Conservation (phyloP, 495 filamentous ascomycete species). For the Penicillium paradoxum region DNA sequence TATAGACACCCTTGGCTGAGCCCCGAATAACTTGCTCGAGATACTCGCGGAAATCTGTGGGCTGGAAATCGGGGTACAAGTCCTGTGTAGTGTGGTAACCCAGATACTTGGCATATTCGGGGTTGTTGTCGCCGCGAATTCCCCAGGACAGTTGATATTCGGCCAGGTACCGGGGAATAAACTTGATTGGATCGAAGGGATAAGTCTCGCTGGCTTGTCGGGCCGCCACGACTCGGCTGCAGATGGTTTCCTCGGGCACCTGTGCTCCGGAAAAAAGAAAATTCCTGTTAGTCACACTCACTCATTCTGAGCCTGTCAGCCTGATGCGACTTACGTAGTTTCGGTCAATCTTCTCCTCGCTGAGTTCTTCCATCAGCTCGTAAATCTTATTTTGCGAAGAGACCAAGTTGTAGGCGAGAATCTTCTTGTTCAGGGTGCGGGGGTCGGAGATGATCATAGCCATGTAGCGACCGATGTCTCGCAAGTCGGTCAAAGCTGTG, state of each 20-base stretch:
- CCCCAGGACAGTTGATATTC: conserved; percentile 51
- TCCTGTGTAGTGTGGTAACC: conserved; percentile 54
- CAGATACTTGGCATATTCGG: conserved; percentile 53
- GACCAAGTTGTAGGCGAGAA: conserved; percentile 49
- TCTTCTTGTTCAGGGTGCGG: conserved; percentile 53
- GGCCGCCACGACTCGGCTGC: conserved; percentile 36
- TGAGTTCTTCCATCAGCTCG: conserved; percentile 45
- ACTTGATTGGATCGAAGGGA: conserved; percentile 43
- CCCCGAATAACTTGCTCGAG: conserved; percentile 37
- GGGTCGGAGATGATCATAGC: conserved; percentile 51
- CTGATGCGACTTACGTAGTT: conserved; percentile 44
- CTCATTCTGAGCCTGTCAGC: background rate
- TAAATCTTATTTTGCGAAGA: conserved; percentile 48
- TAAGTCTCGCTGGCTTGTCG: conserved; percentile 46
- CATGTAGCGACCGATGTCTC: conserved; percentile 54
- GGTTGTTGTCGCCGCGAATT: conserved; percentile 53
- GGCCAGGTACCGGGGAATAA: conserved; percentile 37
- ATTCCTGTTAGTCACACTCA: conserved; percentile 8
- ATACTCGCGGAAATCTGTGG: conserved; percentile 40
- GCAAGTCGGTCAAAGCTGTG: conserved; percentile 46
- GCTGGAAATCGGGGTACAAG: conserved; percentile 50
- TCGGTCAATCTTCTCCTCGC: conserved; percentile 49
- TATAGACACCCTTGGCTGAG: conserved; percentile 42
- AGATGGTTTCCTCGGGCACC: conserved; percentile 42
- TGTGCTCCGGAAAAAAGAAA: conserved; percentile 15